A percentile compares a stretch with the other conserved stretches of the same genome.
These are phyloP conservation scores for Claviceps maximensis DNA, from an alignment of 2,329 filamentous ascomycete species.

Conservation along the genomic window DNA sequence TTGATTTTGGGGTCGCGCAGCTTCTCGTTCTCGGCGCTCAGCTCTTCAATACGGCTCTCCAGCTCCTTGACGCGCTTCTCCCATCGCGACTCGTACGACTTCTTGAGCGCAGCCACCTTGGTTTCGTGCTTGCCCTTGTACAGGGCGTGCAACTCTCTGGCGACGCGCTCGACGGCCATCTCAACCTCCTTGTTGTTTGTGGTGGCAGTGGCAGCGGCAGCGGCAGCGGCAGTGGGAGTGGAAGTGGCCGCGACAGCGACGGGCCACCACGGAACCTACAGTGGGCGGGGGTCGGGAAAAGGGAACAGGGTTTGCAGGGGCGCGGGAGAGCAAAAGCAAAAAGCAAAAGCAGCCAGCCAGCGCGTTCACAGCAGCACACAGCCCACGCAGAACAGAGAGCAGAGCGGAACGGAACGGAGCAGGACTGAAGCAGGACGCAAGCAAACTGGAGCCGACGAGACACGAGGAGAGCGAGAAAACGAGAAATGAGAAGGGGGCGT, in stretches of 20 bases:
- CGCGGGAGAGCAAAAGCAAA: not conserved
- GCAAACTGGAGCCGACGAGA: not conserved
- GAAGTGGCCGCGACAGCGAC: not conserved
- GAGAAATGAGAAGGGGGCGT: too few relatives aligned
- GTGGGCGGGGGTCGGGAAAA: not conserved
- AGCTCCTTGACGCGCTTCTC: conserved; percentile 78
- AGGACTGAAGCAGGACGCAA: not conserved
- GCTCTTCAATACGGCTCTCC: conserved; percentile 55
- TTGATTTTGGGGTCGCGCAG: conserved; percentile 53
- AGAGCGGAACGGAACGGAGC: not conserved
- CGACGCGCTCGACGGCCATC: conserved; percentile 75
- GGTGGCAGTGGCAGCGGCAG: not conserved
- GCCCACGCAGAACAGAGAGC: not conserved
- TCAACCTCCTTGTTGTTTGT: conserved; percentile 53
- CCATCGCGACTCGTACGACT: conserved; percentile 73
- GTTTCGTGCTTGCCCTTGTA: conserved; percentile 98
- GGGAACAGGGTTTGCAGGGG: not conserved
- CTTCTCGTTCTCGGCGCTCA: conserved; percentile 62
- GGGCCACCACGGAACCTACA: too few relatives aligned
- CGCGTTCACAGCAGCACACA: not conserved
- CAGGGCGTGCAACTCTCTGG: conserved; percentile 79
- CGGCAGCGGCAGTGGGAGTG: not conserved
- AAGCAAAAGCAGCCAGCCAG: not conserved
- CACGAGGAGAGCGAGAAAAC: not conserved
- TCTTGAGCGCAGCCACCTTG: conserved; percentile 83